Percentiles rank a stretch among this genome's conserved stretches.
phyloP scores from a whole-genome alignment of 306 rosid species.

The Dalbergia cochinchinensis region DNA sequence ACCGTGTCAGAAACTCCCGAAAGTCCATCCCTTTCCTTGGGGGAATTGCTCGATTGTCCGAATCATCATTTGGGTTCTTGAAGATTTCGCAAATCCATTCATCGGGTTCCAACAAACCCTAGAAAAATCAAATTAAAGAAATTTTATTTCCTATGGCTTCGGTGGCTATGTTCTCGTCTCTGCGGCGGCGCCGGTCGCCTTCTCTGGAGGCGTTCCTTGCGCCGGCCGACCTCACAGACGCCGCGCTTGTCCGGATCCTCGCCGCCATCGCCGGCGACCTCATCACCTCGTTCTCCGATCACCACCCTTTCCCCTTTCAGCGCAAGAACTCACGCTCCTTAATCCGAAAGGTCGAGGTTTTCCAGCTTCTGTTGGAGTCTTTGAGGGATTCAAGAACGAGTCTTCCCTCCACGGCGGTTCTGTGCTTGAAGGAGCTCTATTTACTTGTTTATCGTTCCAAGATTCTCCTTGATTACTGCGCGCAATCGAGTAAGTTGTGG shows the following conservation, averaged over 20 bases:
- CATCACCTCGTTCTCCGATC: conserved; percentile 56
- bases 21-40: neutral
- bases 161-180: conserved; percentile 74
- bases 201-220: conserved; percentile 73
- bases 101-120: conserved; percentile 7
- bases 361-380: conserved; percentile 64
- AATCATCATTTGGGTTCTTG: conserved; percentile 11
- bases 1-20: neutral
- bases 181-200: conserved; percentile 83
- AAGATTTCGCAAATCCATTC: neutral
- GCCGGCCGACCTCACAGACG: conserved; percentile 74
- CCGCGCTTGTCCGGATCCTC: conserved; percentile 61
- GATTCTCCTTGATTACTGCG: conserved; percentile 82
- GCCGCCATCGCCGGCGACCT: conserved; percentile 62
- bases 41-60: conserved; percentile 5
- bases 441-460: conserved; percentile 72
- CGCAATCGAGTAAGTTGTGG: conserved; percentile 81
- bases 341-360: conserved; percentile 68
- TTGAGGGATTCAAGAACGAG: conserved; percentile 52
- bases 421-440: conserved; percentile 80
- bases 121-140: neutral
- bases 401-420: conserved; percentile 59
- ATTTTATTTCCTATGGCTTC: conserved; percentile 60
- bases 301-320: conserved; percentile 61
- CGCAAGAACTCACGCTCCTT: conserved; percentile 73